Evolutionary conservation across 495 filamentous ascomycete genomes (phyloP).

Genomic region (Barbatosphaeria neglecta): DNA sequence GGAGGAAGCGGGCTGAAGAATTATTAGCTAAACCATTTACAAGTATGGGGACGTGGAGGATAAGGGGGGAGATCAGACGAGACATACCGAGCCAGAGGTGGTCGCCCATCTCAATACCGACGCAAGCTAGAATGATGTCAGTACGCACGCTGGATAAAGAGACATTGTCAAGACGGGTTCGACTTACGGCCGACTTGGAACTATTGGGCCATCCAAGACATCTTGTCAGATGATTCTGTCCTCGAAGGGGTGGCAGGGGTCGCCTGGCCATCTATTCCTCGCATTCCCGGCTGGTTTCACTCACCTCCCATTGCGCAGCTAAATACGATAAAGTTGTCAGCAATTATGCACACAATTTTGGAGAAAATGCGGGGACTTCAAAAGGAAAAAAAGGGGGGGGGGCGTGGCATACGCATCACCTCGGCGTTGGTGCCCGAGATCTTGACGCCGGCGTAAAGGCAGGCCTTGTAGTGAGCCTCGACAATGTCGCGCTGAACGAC

Average conservation of each 20-base stretch:
- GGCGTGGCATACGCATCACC: slow-evolving; percentile 62
- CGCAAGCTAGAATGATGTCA: slow-evolving; percentile 18
- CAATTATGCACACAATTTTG: neutral
- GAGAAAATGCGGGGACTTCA: neutral
- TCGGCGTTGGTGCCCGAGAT: slow-evolving; percentile 99
- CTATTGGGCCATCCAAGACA: slow-evolving; percentile 6
- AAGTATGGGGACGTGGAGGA: neutral
- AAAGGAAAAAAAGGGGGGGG: neutral
- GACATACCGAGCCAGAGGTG: slow-evolving; percentile 67
- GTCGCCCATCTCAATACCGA: slow-evolving; percentile 53
- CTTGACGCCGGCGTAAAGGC: slow-evolving; percentile 79
- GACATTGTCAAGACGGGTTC: no score
- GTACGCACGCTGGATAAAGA: neutral
- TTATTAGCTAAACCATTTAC: neutral
- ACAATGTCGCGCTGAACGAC: slow-evolving; percentile 98
- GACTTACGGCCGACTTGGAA: slow-evolving; percentile 81
- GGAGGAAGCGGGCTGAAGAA: slow-evolving; percentile 65
- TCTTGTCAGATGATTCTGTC: neutral
- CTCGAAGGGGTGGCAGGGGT: neutral
- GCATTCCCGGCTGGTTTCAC: no score
- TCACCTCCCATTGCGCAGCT: slow-evolving; percentile 63
- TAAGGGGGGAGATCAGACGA: neutral
- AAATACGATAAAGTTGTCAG: neutral
- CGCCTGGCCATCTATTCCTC: no score
- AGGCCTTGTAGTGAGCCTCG: slow-evolving; percentile 96